Conservation (phyloP, 2,329 filamentous ascomycete genomes). For the Phyllosticta citrichinensis region DNA sequence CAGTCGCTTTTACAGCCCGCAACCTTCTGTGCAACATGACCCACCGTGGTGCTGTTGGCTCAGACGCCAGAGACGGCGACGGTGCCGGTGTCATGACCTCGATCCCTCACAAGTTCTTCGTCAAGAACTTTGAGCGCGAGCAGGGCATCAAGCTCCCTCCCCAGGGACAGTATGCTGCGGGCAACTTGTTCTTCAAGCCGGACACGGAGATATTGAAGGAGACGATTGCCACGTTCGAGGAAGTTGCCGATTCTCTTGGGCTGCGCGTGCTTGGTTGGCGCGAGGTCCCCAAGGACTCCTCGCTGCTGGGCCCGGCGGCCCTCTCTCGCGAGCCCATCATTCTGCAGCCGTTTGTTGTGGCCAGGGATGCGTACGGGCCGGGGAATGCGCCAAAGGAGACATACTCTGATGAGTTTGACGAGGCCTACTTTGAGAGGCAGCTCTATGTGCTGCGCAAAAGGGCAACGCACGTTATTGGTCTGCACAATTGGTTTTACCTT, state of each 20-base stretch:
- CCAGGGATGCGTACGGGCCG: constrained; percentile 72
- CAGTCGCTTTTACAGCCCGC: constrained; percentile 48
- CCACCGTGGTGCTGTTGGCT: constrained; percentile 95
- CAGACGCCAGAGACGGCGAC: constrained; percentile 94
- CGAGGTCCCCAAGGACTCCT: constrained; percentile 88
- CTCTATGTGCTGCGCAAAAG: constrained; percentile 92
- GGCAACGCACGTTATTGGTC: constrained; percentile 83
- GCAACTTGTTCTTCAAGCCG: constrained; percentile 98
- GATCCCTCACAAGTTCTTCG: constrained; percentile 95
- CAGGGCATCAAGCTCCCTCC: constrained; percentile 79
- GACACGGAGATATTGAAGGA: constrained; percentile 81
- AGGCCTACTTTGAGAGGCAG: constrained; percentile 80
- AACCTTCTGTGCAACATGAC: constrained; percentile 99
- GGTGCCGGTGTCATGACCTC: constrained; percentile 99
- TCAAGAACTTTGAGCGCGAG: constrained; percentile 95
- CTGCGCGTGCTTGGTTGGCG: constrained; percentile 92
- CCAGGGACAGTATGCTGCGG: constrained; percentile 87
- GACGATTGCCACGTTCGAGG: constrained; percentile 87
- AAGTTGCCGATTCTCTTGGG: constrained; percentile 78
- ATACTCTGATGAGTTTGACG: constrained; percentile 73
- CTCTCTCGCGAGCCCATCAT: constrained; percentile 91
- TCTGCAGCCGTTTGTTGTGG: constrained; percentile 88
- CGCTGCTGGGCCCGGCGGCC: constrained; percentile 83
- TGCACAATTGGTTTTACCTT: constrained; percentile 98
- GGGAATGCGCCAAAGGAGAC: constrained; percentile 69